Conservation (phyloP, 2,329 filamentous ascomycete genomes). For the Ophiocordyceps camponoti-saundersi region DNA sequence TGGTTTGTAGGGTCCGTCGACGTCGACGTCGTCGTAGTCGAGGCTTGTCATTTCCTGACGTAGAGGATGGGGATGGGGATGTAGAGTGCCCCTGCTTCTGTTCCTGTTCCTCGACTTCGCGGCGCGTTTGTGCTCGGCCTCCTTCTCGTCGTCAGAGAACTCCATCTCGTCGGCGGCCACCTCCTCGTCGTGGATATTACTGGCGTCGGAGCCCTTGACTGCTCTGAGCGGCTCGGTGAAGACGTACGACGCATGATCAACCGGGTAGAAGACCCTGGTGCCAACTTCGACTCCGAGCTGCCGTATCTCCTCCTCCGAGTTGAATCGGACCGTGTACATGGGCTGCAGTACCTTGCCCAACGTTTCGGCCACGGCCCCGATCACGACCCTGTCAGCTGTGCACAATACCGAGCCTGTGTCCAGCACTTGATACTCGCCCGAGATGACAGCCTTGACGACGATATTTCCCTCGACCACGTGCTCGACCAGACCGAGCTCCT, state of each 20-base stretch:
- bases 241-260: slow-evolving; percentile 62
- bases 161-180: slow-evolving; percentile 72
- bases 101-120: slow-evolving; percentile 45
- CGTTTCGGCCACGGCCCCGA: slow-evolving; percentile 72
- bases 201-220: slow-evolving; percentile 81
- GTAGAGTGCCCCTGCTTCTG: slow-evolving; percentile 21
- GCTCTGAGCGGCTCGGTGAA: slow-evolving; percentile 70
- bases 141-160: slow-evolving; percentile 92
- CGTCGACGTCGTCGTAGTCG: slow-evolving; percentile 37
- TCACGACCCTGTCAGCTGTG: slow-evolving; percentile 53
- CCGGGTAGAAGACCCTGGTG: slow-evolving; percentile 62
- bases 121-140: slow-evolving; percentile 61
- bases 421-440: slow-evolving; percentile 71
- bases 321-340: slow-evolving; percentile 68
- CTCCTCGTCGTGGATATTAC: slow-evolving; percentile 90
- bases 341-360: slow-evolving; percentile 76
- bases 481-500: slow-evolving; percentile 58
- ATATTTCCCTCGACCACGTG: slow-evolving; percentile 63
- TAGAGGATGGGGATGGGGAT: slow-evolving; percentile 22
- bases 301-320: slow-evolving; percentile 48
- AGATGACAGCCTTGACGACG: slow-evolving; percentile 61
- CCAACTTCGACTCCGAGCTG: slow-evolving; percentile 51
- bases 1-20: slow-evolving; percentile 53
- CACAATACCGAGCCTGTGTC: slow-evolving; percentile 76
- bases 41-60: slow-evolving; percentile 25